A percentile compares a stretch with the other conserved stretches of the same genome.
These are phyloP conservation scores for Geoglossum glabrum DNA, from an alignment of 495 filamentous ascomycete species.

Conservation along the genomic window DNA sequence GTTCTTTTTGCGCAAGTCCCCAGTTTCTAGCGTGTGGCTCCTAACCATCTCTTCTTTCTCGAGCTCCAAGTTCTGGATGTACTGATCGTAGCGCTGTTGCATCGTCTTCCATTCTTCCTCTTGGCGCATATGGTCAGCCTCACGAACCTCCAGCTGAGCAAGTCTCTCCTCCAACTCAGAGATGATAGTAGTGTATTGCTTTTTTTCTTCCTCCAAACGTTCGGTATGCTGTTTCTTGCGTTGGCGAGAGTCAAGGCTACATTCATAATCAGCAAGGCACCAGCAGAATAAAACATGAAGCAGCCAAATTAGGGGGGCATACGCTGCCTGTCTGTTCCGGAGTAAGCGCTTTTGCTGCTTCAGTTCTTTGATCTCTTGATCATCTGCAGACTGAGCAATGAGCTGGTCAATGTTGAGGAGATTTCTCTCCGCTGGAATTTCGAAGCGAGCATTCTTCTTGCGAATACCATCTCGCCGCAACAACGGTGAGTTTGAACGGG, in stretches of 20 bases:
- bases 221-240: constrained; percentile 98
- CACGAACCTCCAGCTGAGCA: constrained; percentile 29
- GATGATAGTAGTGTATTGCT: constrained; percentile 59
- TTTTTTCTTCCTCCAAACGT: constrained; percentile 91
- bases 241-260: constrained; percentile 82
- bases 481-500: constrained; percentile 63
- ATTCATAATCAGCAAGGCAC: constrained; percentile 20
- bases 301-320: constrained; percentile 20
- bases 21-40: constrained; percentile 79
- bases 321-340: constrained; percentile 92
- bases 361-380: constrained; percentile 90
- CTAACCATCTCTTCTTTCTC: constrained; percentile 87
- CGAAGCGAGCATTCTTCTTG: constrained; percentile 98
- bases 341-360: constrained; percentile 96
- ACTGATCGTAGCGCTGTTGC: constrained; percentile 50
- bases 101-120: constrained; percentile 44
- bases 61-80: constrained; percentile 53
- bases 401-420: constrained; percentile 87
- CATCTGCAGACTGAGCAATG: constrained; percentile 72
- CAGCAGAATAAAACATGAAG: constrained; percentile 9
- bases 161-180: constrained; percentile 63
- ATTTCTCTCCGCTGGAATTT: constrained; percentile 85
- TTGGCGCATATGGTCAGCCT: constrained; percentile 41
- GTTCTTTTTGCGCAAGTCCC: constrained; percentile 90
- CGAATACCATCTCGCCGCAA: constrained; percentile 76